Evolutionary conservation across 768 basidiomycete species (phyloP), one percentile per base, ranked within the genome.

Genomic region (Leccinum sublutescens): DNA sequence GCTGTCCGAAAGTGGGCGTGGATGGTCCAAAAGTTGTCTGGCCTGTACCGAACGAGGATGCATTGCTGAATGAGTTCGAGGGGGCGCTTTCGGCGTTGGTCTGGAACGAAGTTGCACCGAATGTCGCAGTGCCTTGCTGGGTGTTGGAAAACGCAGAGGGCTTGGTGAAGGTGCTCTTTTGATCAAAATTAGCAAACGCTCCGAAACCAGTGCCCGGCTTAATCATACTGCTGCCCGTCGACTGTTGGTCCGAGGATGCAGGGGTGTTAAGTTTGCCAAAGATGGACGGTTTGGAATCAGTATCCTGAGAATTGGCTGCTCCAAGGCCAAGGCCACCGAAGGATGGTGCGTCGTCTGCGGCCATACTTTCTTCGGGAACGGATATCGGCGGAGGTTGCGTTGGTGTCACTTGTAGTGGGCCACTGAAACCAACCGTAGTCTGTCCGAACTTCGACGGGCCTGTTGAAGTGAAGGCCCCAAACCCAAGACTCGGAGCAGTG

Each of bases 181-280:
- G 23, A 4, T 67, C 70, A 2, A 68, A 63, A 29, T 58, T 49
- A 11, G 52, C 47, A 14, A 74, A 70, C 4, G 69, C 72, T 21
- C 72, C 77, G 58, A 77, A 78, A 4, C 71, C 77, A 15, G 67
- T 64, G 2, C 73, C 73, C 2, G 73, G 74, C 59, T 73, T 78
- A 31, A 76, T 68, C 8, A 71, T 31, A 49, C 62, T 54, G 38
- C 51, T 54, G 4, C 62, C 65, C 8, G 62, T 56, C n/a, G 69
- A 58, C 25, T 63, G 63, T 56, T 61, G 62, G 29, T 25, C 21
- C 3, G 62, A 60, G 29, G 64, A 36, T 11, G 49, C 51, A n/a
- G 63, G 51, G 7, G 48, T 25, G 54, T 54, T 54, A 56, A 66
- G 1, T 25, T 68, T 68, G 19, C 76, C 75, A 48, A 77, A 77